Conservation (phyloP, 805 yeast species). For the Cyberlindnera xishuangbannaensis region DNA sequence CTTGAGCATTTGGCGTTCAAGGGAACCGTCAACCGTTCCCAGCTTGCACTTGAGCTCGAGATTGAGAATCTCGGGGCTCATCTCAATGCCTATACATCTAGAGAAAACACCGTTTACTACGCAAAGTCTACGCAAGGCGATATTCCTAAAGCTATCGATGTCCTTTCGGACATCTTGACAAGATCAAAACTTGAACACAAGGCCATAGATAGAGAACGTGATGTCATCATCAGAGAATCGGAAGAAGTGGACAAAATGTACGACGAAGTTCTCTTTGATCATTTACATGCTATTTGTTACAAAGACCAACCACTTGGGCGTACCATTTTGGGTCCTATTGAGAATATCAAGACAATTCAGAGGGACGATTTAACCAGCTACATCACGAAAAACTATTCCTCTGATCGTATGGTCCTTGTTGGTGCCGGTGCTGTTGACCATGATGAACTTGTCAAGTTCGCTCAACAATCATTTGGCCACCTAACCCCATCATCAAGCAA, state of each 20-base stretch:
- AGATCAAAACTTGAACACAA: conserved; percentile 71
- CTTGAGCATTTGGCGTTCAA: conserved; percentile 95
- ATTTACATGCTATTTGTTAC: conserved; percentile 87
- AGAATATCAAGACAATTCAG: conserved; percentile 75
- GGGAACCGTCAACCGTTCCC: conserved; percentile 80
- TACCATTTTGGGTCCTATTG: conserved; percentile 92
- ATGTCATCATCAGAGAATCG: conserved; percentile 91
- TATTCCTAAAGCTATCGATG: conserved; percentile 80
- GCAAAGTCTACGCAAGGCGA: conserved; percentile 82
- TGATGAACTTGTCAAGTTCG: conserved; percentile 70
- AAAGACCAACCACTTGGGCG: conserved; percentile 91
- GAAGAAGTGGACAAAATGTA: conserved; percentile 98
- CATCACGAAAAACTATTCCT: conserved; percentile 82
- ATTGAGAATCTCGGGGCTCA: conserved; percentile 96
- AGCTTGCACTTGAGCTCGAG: conserved; percentile 80
- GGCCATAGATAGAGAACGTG: conserved; percentile 94
- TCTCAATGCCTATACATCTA: conserved; percentile 95
- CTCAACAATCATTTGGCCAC: conserved; percentile 71
- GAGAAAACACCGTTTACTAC: conserved; percentile 96
- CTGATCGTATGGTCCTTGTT: conserved; percentile 97
- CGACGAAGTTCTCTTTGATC: conserved; percentile 97
- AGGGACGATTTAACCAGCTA: conserved; percentile 72
- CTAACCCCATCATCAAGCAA: conserved; percentile 48
- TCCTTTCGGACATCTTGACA: conserved; percentile 84
- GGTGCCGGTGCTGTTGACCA: conserved; percentile 95